Conservation (phyloP, 768 basidiomycete species). For the Collybiopsis luxurians region DNA sequence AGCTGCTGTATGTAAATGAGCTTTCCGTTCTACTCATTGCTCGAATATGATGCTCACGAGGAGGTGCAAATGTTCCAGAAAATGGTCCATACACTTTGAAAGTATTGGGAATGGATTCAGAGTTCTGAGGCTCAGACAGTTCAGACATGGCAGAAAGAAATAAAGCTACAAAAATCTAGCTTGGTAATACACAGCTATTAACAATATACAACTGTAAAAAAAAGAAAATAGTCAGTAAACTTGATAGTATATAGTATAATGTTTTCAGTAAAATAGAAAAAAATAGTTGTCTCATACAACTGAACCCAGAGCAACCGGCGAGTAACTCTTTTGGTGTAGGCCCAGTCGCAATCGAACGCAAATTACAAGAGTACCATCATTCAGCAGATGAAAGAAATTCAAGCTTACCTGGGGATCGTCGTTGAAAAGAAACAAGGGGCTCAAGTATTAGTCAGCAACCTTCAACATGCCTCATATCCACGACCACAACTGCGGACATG, state of each 20-base stretch:
- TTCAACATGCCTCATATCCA: slow-evolving; percentile 55
- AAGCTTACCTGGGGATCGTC: background rate
- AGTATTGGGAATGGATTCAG: background rate
- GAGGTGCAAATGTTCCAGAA: slow-evolving; percentile 17
- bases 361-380: slow-evolving; percentile 77
- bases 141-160: no score
- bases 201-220: background rate
- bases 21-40: background rate
- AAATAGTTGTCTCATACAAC: slow-evolving; percentile 67
- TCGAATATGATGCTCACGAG: slow-evolving; percentile 25
- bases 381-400: slow-evolving; percentile 3
- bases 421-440: background rate
- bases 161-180: no score
- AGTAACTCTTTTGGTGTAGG: slow-evolving; percentile 70
- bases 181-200: no score
- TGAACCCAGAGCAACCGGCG: slow-evolving; percentile 72
- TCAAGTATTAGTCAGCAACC: no score
- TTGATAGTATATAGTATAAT: no score
- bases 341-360: slow-evolving; percentile 74
- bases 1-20: slow-evolving; percentile 28
- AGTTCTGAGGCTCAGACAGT: no score
- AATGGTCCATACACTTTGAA: slow-evolving; percentile 49
- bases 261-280: no score
- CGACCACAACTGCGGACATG: slow-evolving; percentile 55
- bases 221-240: slow-evolving; percentile 13